A percentile compares a stretch with the other conserved stretches of the same genome.
Conservation (phyloP, 345 rosid genomes). For the Eucalyptus pauciflora region DNA sequence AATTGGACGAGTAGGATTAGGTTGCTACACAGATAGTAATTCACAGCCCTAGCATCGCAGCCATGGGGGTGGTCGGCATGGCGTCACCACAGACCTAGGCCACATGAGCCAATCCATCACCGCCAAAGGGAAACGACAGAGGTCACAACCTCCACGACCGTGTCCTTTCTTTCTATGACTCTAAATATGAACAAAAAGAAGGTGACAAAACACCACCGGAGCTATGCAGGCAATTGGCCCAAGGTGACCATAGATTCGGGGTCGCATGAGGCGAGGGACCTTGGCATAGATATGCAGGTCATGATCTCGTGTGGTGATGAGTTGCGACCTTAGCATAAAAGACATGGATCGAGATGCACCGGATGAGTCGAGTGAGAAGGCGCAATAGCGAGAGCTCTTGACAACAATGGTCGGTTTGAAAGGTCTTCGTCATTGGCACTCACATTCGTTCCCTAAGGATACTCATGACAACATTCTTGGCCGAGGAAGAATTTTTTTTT, state of each 20-base stretch:
- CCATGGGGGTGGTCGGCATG: neutral
- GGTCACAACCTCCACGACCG: neutral
- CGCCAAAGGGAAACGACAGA: neutral
- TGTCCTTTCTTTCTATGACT: neutral
- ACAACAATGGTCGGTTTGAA: accelerated
- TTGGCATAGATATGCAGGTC: too few species aligned
- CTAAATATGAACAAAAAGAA: neutral
- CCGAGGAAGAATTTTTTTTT: too few species aligned
- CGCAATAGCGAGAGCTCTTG: neutral
- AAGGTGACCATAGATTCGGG: neutral
- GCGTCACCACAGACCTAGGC: neutral
- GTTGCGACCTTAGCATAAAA: neutral
- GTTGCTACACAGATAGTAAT: neutral
- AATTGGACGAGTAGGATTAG: neutral
- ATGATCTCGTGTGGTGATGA: neutral
- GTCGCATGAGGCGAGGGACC: too few species aligned
- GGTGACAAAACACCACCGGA: neutral
- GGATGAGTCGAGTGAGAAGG: neutral
- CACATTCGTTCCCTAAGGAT: neutral
- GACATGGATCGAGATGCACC: neutral
- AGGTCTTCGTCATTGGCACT: neutral
- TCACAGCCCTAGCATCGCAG: neutral
- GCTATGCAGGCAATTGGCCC: neutral
- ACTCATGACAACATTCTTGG: too few species aligned
- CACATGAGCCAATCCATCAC: neutral